Evolutionary conservation across 768 basidiomycete genomes (phyloP), one percentile per base, ranked within the genome.

Genomic region (Rhizopogon rudus): DNA sequence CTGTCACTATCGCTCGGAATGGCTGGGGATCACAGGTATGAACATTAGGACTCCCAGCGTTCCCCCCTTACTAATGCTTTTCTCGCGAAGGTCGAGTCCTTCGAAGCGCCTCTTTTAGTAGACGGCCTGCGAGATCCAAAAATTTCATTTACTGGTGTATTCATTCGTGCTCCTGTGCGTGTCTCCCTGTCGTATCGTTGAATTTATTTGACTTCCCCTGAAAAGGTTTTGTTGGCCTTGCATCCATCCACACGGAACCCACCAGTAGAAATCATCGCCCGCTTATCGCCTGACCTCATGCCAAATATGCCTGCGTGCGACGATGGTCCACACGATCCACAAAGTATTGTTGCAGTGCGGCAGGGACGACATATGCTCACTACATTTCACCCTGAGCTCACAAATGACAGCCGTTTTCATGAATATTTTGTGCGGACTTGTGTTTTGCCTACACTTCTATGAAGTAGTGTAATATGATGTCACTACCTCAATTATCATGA

Each of bases 311-410:
- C 73, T 6, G 69, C 76, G 39, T 61, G 67, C 33, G 68, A 79
- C 22, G 71, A 76, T 44, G 72, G 75, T 54, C 73, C 74, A 2
- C 67, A 71, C 51, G 86, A 87, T 60, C 79, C 81, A 7, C 79
- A 77, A 63, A 85, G 79, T 10, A 83, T 91, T 59, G 94, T 98
- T 48, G 93, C 93, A 16, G 71, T 94, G 16, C 82, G 86, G 3
- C 91, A 97, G 65, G 95, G 95, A 28, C 77, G 74, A 28, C 86
- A 93, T 66, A 75, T 98, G 57, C 78, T 94, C 29, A 93, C 94
- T 4, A 91, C 87, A 0, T 98, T 97, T 74, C 96, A 98, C 65
- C 96, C 95, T 0, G 96, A 98, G 69, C 75, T 98, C 44, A 94
- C 91, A 22, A 77, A 79, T 54, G 96, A 98, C 64, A 72, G 81